Conservation (phyloP, 176 grass and related monocot species). For the Otatea glauca region DNA sequence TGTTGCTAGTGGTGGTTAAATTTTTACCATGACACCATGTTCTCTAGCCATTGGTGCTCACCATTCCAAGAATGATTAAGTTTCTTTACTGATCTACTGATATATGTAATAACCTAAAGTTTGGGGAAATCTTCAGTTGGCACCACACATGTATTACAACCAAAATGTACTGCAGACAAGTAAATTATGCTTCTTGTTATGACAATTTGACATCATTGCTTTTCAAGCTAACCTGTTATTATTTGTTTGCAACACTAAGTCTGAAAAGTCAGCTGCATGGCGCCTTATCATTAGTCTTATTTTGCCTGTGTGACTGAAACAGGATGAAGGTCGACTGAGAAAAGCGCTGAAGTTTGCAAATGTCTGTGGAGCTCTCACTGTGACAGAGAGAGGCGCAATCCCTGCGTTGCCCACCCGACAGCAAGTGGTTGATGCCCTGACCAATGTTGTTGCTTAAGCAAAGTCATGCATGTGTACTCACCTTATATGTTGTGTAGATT, state of each 20-base stretch:
- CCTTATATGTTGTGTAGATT: conserved; percentile 15
- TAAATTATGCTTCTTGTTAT: not conserved
- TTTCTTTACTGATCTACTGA: not conserved
- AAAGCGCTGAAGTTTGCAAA: conserved; percentile 94
- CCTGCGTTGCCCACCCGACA: conserved; percentile 78
- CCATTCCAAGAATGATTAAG: not conserved
- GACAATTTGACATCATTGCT: not conserved
- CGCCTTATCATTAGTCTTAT: not conserved
- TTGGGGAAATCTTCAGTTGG: not conserved
- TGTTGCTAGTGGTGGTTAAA: conserved; percentile 4
- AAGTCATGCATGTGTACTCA: not conserved
- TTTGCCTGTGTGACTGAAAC: conserved; percentile 31
- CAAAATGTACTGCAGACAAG: not conserved
- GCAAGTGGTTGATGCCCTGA: conserved; percentile 72
- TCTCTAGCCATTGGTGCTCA: not conserved
- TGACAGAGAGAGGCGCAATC: conserved; percentile 85
- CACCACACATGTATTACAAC: not conserved
- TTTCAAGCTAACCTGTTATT: not conserved
- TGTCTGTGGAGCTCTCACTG: conserved; percentile 80
- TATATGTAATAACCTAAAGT: not conserved
- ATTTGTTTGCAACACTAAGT: not conserved
- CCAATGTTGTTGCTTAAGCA: conserved; percentile 54
- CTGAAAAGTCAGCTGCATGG: not conserved
- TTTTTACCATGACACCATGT: not conserved
- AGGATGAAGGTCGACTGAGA: conserved; percentile 77